Base-by-base conservation (phyloP, 179 eudicot genomes). In the Drosera spatulata region DNA sequence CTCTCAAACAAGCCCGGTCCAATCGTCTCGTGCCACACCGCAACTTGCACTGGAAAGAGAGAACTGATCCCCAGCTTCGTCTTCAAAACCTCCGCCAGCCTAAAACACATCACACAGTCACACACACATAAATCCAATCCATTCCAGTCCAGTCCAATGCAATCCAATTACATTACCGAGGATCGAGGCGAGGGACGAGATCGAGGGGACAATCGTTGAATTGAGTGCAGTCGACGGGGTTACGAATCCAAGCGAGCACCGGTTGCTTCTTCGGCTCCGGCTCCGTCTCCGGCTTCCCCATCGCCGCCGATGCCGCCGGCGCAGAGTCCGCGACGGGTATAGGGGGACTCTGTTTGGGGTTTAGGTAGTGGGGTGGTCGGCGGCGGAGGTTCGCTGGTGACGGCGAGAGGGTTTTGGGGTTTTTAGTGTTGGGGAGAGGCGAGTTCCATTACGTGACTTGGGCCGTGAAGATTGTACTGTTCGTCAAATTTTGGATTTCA, bases 1-100 rank as follows among this genome's bases (percentile, higher is more conserved):
- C 99, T 74, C 73, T 89, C 87, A 61, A 86, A 90, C 50, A 81
- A 86, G 68, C 99, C 99, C 60, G 97, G 99, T 61, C 99, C 97
- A 53, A 93, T 69, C 3, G 87, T 90, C 82, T 93, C 99, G 63
- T 86, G 95, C 99, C 96, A 93, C 44, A 90, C 97, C 49, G 91
- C 94, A 38, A 90, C 82, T 85, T 93, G 99, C 59, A 93, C 95
- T 0, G 99, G 96, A 60, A 93, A 86, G 49, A 93, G 83, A 5
- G 96, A 93, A 73, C 73, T 61, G 69, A 86, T 63, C 11, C 82
- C 84, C 78, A 71, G 33, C 33, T 22, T 79, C 38, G 73, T 77
- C 60, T 73, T 75, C 78, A 93, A 77, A 63, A 88, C 94, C 66
- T 50, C 80, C 66, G 65, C 75, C 74, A 93, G 73, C 82, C 99